Evolutionary conservation across 495 filamentous ascomycete species (phyloP), one percentile per base, ranked within the genome.

Genomic region (Talaromyces trachyspermus): DNA sequence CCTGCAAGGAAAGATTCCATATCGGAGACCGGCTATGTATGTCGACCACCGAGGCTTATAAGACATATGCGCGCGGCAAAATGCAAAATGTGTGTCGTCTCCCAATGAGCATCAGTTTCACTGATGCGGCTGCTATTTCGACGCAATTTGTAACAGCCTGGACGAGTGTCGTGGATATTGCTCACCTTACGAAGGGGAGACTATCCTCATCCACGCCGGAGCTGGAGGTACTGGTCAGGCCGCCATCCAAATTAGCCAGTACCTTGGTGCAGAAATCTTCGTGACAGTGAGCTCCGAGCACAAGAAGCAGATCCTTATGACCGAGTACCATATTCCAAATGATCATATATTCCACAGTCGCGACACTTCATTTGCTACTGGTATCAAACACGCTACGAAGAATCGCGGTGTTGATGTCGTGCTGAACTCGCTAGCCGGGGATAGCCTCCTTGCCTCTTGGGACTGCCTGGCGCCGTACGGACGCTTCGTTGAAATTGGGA

Each of bases 191-290:
- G n/a, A 37, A 11, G 74, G 63, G 23, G 74, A 83, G 49, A 69
- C 57, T 0, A 68, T 84, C 1, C 64, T 86, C 18, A 78, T 86
- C 39, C 77, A 84, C 48, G 65, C 66, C 0, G 83, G 73, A 9
- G 65, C 78, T 2, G 76, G 78, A 12, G 74, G 69, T 2, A 66
- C 81, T 1, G 81, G 80, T 4, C 80, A 84, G 55, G 79, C 79
- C 8, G 73, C 80, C 8, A 79, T 85, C 44, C 58, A 60, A 22
- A 37, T 86, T 0, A 74, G 77, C 0, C 69, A 80, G 32, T 64
- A 69, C 53, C 46, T 75, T n/a, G 76, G 75, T 0, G 76, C 78
- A 4, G 72, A 79, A 48, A 65, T 85, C n/a, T 84, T 72, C 55
- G 73, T 65, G 0, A 83, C 80, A 0, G 80, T 79, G n/a, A n/a